Conservation (phyloP, 2,329 filamentous ascomycete genomes). For the Ceratocystis destructans region DNA sequence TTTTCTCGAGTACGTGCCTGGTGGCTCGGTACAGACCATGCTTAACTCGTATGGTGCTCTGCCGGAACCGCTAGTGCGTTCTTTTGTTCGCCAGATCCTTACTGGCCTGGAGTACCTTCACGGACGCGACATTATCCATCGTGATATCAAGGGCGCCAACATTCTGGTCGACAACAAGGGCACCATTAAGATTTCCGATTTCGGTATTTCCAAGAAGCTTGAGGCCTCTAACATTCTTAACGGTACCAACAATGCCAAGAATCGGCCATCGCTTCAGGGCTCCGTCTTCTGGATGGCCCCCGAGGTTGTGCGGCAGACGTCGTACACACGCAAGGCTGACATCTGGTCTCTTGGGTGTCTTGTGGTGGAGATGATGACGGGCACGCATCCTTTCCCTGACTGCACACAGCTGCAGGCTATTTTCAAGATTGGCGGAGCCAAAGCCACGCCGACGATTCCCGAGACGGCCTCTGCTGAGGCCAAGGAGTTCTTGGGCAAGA, state of each 20-base stretch:
- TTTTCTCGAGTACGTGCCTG: conserved; percentile 98
- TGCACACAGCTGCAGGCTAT: conserved; percentile 96
- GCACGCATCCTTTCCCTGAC: conserved; percentile 88
- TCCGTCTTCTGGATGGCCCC: conserved; percentile 99
- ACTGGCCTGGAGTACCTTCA: conserved; percentile 88
- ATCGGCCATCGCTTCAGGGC: conserved; percentile 73
- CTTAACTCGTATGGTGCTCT: conserved; percentile 95
- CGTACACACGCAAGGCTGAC: conserved; percentile 94
- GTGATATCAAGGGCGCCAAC: conserved; percentile 98
- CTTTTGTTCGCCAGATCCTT: conserved; percentile 92
- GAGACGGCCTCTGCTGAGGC: conserved; percentile 76
- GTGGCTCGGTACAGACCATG: conserved; percentile 96
- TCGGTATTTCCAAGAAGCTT: conserved; percentile 95
- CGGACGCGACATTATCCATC: conserved; percentile 88
- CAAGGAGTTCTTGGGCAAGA: conserved; percentile 67
- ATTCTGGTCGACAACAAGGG: conserved; percentile 98
- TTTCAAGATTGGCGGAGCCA: conserved; percentile 89
- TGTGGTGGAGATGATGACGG: conserved; percentile 98
- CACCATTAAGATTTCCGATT: conserved; percentile 97
- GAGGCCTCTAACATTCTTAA: conserved; percentile 76
- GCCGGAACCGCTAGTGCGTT: conserved; percentile 82
- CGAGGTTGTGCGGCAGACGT: conserved; percentile 94
- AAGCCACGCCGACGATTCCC: conserved; percentile 76
- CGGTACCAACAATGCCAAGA: conserved; percentile 52
- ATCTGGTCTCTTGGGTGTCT: conserved; percentile 97